These are phyloP conservation scores for Umbelopsis ramanniana DNA, from an alignment of 192 early-diverging fungal genomes.

Conservation along the genomic window DNA sequence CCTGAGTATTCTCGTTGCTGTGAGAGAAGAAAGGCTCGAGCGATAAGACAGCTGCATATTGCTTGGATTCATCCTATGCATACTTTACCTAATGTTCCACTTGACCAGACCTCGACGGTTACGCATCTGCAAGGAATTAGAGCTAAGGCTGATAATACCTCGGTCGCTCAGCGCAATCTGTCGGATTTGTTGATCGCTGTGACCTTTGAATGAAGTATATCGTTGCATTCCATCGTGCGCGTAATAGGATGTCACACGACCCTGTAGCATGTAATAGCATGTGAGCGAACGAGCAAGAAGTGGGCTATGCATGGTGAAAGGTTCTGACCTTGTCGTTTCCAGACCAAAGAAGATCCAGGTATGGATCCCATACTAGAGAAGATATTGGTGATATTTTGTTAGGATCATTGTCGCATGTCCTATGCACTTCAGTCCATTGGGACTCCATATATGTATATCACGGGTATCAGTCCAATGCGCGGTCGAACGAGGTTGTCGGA, in stretches of 20 bases:
- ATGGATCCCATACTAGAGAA: slow-evolving; percentile 62
- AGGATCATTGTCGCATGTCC: slow-evolving; percentile 35
- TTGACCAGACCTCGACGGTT: slow-evolving; percentile 55
- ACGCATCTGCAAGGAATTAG: slow-evolving; percentile 65
- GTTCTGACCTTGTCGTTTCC: slow-evolving; percentile 79
- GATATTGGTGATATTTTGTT: slow-evolving; percentile 46
- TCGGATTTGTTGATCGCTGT: slow-evolving; percentile 63
- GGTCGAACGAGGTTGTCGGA: neutral
- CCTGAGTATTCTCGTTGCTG: slow-evolving; percentile 52
- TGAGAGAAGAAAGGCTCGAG: neutral
- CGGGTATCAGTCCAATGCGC: neutral
- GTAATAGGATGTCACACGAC: slow-evolving; percentile 73
- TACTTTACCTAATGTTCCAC: slow-evolving; percentile 57
- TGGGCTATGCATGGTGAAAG: neutral
- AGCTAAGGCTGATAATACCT: slow-evolving; percentile 69
- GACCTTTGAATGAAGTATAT: slow-evolving; percentile 74
- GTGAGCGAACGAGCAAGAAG: neutral
- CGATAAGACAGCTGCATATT: neutral
- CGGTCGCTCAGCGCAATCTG: slow-evolving; percentile 64
- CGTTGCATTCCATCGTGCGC: slow-evolving; percentile 56
- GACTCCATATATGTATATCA: slow-evolving; percentile 29
- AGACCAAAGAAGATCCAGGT: slow-evolving; percentile 85
- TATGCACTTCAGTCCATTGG: slow-evolving; percentile 42
- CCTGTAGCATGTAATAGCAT: slow-evolving; percentile 42
- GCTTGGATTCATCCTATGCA: too few species aligned